phyloP scores from a whole-genome alignment of 2,329 filamentous ascomycete species.

The Trichophyton mentagrophytes region DNA sequence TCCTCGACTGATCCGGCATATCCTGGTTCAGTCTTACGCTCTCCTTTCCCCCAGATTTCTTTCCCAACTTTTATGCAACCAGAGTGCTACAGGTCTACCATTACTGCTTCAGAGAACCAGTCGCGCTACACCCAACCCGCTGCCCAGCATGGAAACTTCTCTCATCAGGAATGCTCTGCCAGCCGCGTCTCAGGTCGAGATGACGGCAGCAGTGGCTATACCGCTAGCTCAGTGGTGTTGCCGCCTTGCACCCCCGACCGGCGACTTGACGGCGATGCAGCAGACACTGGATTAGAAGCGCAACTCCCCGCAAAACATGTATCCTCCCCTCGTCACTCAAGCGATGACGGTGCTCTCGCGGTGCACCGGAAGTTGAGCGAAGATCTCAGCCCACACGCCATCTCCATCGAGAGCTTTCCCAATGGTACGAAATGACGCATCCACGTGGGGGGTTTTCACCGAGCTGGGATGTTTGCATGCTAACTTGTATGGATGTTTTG shows the following conservation, averaged over 20 bases:
- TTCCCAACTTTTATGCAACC: conserved; percentile 51
- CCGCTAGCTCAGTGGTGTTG: conserved; percentile 12
- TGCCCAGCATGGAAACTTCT: conserved; percentile 48
- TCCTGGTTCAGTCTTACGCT: conserved; percentile 45
- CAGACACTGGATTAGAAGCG: conserved; percentile 9
- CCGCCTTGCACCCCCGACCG: conserved; percentile 17
- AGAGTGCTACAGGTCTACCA: conserved; percentile 40
- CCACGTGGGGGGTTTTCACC: conserved; percentile 7
- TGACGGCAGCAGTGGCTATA: conserved; percentile 22
- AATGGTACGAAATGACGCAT: conserved; percentile 50
- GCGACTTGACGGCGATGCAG: background rate
- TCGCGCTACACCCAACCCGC: conserved; percentile 24
- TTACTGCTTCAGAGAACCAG: conserved; percentile 28
- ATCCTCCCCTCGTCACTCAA: conserved; percentile 40
- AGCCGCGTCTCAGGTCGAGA: conserved; percentile 30
- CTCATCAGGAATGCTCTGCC: conserved; percentile 34
- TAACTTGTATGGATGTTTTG: conserved; percentile 1
- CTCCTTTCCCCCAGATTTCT: conserved; percentile 17
- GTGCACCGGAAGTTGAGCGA: conserved; percentile 20
- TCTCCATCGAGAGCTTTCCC: conserved; percentile 51
- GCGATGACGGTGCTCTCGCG: conserved; percentile 40
- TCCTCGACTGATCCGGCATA: conserved; percentile 38
- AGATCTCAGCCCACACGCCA: conserved; percentile 8
- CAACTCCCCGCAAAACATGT: conserved; percentile 21
- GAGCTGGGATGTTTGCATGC: conserved; percentile 6